Base-by-base conservation (phyloP, 805 yeast genomes). In the Starmerella scarabaei region DNA sequence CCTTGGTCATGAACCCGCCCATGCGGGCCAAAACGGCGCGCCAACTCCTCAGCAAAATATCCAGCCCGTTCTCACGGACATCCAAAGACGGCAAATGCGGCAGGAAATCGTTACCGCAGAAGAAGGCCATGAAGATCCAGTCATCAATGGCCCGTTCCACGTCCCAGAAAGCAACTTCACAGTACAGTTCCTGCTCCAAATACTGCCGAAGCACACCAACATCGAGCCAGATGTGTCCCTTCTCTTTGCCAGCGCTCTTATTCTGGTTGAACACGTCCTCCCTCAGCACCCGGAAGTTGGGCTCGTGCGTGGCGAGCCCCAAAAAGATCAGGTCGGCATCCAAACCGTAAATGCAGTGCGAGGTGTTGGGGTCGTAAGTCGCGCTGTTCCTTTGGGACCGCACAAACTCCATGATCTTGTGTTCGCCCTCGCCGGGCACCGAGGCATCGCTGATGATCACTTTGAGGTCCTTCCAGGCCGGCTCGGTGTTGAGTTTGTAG, bases 351-450 rank as follows among this genome's bases (percentile, higher is more conserved):
- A 91, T 86, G 59, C 93, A 83, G 60, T 91, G 99, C n/a, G 76
- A 69, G 1, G 95, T 86, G 58, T 91, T 88, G 38, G 97, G 94
- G 55, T 83, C 73, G 60, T 88, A 82, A 55, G 77, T 75, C 0
- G 93, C 82, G 51, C 81, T 91, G 30, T 80, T 72, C 51, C 97
- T 69, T 58, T 86, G 97, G 31, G 82, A 73, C 54, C 99, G 73
- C 42, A 91, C 80, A 57, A 86, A 91, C 53, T 80, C 85, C 98
- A 91, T 91, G 52, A 91, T 78, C 60, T 91, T 91, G 65, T 91
- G 99, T 61, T 91, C 99, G 57, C 99, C 99, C 68, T 91, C 99
- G 47, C 99, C 99, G 1, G 99, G 98, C 12, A 88, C 97, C 0
- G 93, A 77, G 23, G 95, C 94, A 58, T 88, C 99, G 54, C 93